Evolutionary conservation across 768 basidiomycete genomes (phyloP).

Genomic region (Boletus tomentosulus): DNA sequence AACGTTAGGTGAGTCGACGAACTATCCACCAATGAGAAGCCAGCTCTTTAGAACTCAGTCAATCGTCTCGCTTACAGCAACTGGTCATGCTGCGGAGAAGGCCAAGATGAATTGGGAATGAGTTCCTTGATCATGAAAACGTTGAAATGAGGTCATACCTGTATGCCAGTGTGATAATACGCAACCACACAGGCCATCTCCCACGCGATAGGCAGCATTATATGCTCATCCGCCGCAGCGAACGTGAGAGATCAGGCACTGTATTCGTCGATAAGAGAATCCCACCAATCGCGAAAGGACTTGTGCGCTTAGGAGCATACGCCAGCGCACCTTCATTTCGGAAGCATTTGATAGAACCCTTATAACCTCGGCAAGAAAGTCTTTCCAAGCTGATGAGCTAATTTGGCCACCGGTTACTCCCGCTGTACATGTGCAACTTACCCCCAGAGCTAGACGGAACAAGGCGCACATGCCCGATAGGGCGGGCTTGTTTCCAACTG

Average conservation of each 20-base stretch:
- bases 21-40: conserved; percentile 7
- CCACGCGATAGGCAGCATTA: neutral
- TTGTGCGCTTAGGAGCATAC: conserved; percentile 6
- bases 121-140: neutral
- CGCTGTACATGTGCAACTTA: neutral
- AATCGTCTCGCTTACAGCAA: conserved; percentile 1
- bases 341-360: conserved; percentile 5
- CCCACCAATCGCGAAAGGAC: conserved; percentile 26
- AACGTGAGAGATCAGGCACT: conserved; percentile 1
- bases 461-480: neutral
- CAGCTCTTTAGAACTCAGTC: conserved; percentile 3
- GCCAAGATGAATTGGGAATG: conserved; percentile 3
- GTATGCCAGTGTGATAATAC: neutral
- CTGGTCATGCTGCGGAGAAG: conserved; percentile 15
- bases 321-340: conserved; percentile 12
- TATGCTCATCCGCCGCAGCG: neutral
- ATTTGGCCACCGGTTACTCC: conserved; percentile 20
- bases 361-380: conserved; percentile 7
- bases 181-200: neutral
- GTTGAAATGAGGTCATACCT: neutral
- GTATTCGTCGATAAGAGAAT: conserved; percentile 7
- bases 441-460: neutral
- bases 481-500: neutral
- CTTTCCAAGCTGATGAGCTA: conserved; percentile 6
- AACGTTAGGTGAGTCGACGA: neutral